These are phyloP conservation scores for Colletotrichum sp. DNA, from an alignment of 2,329 filamentous ascomycete genomes.

Conservation along the genomic window DNA sequence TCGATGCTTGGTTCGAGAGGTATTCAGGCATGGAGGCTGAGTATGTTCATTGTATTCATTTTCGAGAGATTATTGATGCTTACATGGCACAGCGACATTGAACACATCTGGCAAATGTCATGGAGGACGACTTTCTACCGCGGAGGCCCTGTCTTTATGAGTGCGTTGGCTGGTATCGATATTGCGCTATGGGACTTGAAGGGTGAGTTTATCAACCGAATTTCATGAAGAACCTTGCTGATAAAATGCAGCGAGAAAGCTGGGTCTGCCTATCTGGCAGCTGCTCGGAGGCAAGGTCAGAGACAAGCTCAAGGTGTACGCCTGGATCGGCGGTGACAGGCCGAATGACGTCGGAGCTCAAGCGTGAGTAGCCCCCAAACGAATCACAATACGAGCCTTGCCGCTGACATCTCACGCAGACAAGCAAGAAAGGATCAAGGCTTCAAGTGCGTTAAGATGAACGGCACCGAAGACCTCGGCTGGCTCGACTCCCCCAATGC, in stretches of 20 bases:
- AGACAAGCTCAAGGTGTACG: slow-evolving; percentile 73
- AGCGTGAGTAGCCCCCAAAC: slow-evolving; percentile 47
- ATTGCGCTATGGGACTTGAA: slow-evolving; percentile 84
- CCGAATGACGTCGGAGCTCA: slow-evolving; percentile 69
- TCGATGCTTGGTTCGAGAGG: slow-evolving; percentile 69
- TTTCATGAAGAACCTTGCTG: too few species aligned
- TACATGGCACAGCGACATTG: slow-evolving; percentile 64
- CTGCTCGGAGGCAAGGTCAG: slow-evolving; percentile 78
- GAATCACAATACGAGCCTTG: too few species aligned
- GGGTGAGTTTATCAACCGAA: slow-evolving; percentile 30
- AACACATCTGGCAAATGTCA: slow-evolving; percentile 79
- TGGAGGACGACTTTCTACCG: slow-evolving; percentile 78
- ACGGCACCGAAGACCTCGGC: slow-evolving; percentile 75
- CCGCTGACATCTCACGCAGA: slow-evolving; percentile 42
- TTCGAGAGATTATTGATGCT: not conserved
- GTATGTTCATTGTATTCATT: slow-evolving; percentile 41
- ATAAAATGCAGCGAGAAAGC: slow-evolving; percentile 50
- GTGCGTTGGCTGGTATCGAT: slow-evolving; percentile 76
- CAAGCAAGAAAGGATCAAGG: slow-evolving; percentile 64
- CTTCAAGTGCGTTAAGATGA: slow-evolving; percentile 77
- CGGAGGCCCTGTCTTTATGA: slow-evolving; percentile 82
- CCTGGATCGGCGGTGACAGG: slow-evolving; percentile 79
- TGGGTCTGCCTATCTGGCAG: slow-evolving; percentile 73
- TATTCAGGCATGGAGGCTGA: slow-evolving; percentile 74
- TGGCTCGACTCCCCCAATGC: slow-evolving; percentile 76